Conservation (phyloP, 2,329 filamentous ascomycete genomes). For the Chaetomium strumarium region DNA sequence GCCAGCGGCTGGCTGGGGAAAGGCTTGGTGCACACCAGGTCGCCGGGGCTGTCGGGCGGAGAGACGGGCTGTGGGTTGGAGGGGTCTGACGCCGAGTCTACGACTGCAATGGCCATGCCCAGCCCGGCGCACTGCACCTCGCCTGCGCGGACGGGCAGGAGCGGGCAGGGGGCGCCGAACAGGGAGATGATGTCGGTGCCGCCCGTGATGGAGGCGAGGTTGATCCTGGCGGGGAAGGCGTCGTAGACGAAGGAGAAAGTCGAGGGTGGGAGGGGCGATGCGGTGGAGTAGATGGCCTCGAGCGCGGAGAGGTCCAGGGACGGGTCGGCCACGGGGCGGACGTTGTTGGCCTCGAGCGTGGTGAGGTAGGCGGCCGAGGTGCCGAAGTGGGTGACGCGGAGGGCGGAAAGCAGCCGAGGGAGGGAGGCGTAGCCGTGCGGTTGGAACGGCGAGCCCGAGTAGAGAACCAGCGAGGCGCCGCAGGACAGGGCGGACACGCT, state of each 20-base stretch:
- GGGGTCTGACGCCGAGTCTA: constrained; percentile 49
- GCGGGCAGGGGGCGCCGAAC: constrained; percentile 77
- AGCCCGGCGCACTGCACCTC: constrained; percentile 74
- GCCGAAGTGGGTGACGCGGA: constrained; percentile 86
- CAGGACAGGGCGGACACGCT: constrained; percentile 78
- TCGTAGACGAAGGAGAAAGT: constrained; percentile 88
- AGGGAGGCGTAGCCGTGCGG: constrained; percentile 75
- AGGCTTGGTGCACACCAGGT: constrained; percentile 77
- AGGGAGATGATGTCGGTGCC: constrained; percentile 96
- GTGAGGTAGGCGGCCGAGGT: constrained; percentile 93
- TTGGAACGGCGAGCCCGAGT: constrained; percentile 86
- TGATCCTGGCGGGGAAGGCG: constrained; percentile 72
- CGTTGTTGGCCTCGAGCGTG: constrained; percentile 72
- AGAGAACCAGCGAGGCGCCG: constrained; percentile 78
- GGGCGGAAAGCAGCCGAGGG: constrained; percentile 71
- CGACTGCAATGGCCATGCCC: constrained; percentile 67
- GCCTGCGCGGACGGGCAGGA: constrained; percentile 65
- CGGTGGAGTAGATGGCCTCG: constrained; percentile 87
- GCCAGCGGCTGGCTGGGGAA: constrained; percentile 89
- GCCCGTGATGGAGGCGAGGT: constrained; percentile 89
- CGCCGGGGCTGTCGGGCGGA: constrained; percentile 64
- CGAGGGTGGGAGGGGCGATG: constrained; percentile 83
- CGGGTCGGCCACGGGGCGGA: constrained; percentile 52
- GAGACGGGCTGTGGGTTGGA: constrained; percentile 43
- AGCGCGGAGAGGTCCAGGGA: constrained; percentile 57